Evolutionary conservation across 345 rosid species (phyloP), one percentile per base, ranked within the genome.

Genomic region (Eucalyptus shirleyi): DNA sequence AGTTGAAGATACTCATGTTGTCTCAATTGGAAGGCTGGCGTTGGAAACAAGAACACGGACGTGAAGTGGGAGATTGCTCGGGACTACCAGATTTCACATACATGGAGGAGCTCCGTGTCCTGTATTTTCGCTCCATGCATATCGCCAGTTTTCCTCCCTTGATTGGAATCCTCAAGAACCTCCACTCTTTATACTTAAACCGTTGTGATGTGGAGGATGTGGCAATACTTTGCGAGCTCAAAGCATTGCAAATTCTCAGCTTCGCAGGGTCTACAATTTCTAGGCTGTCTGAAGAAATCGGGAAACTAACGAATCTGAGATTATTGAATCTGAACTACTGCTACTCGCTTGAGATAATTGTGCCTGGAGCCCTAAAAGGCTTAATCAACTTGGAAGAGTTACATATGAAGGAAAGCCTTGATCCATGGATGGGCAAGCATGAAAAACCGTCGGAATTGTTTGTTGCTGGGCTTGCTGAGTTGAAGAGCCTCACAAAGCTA

Each of bases 181-280:
- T 59, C 65, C 14, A 3, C 7, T 26, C n/a, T 0, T 59, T 59
- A 59, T 59, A 59, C 4, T 59, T 59, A 59, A 0, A 11, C 1
- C 0, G 2, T 5, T 26, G 65, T 7, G 0, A 3, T 11, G 65
- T 59, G 15, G 0, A 3, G n/a, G 65, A 59, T 10, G 65, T 26
- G 7, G n/a, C 65, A 5, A 59, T 26, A 26, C 7, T 59, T 59
- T n/a, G 65, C 65, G 12, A 55, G 26, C 59, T 53, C 56, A 53
- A 7, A 53, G 24, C 56, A 0, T 53, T 53, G 24, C 56, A 17
- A 30, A 56, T 56, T 56, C 62, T 56, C 3, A 56, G 6, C 28
- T 1, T 23, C 1, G 3, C 0, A 9, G 0, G 6, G 62, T 24
- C 62, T 1, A 0, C 3, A 0, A 5, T 56, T 24, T 24, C 3